Evolutionary conservation across 768 basidiomycete species (phyloP).

Genomic region (Boletus edulis): DNA sequence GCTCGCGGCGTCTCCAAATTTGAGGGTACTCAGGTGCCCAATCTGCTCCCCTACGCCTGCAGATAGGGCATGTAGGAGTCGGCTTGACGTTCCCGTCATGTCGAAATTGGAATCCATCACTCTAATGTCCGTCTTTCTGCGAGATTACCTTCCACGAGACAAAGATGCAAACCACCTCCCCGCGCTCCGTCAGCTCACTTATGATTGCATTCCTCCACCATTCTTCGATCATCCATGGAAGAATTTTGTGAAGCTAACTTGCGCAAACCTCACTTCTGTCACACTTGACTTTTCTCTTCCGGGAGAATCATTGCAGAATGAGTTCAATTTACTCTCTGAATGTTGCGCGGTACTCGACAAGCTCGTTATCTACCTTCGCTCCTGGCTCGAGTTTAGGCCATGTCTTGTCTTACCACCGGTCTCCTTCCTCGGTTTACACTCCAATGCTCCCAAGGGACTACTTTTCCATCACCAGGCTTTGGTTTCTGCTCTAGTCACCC

Average conservation of each 20-base stretch:
- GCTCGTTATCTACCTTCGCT: conserved; percentile 24
- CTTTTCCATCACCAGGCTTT: conserved; percentile 15
- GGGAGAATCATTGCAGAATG: conserved; percentile 23
- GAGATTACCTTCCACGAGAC: conserved; percentile 29
- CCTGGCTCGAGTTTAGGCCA: conserved; percentile 22
- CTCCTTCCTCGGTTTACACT: conserved; percentile 24
- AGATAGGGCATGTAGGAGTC: conserved; percentile 15
- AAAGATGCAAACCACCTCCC: conserved; percentile 27
- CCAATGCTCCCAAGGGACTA: conserved; percentile 14
- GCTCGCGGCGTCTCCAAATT: conserved; percentile 24
- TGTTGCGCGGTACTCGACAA: conserved; percentile 22
- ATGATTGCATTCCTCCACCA: conserved; percentile 32
- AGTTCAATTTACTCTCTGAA: conserved; percentile 25
- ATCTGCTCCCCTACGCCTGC: conserved; percentile 25
- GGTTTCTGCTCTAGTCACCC: conserved; percentile 22
- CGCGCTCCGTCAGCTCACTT: conserved; percentile 29
- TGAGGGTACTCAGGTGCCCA: conserved; percentile 28
- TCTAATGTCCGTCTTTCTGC: conserved; percentile 27
- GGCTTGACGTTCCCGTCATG: conserved; percentile 27
- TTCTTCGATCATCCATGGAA: conserved; percentile 30
- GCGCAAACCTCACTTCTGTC: conserved; percentile 26
- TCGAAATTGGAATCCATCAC: conserved; percentile 25
- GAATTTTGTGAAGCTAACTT: conserved; percentile 24
- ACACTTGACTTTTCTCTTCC: conserved; percentile 26
- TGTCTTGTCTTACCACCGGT: conserved; percentile 24